A percentile compares a stretch with the other conserved stretches of the same genome.
Evolutionary conservation across 2,329 filamentous ascomycete species (phyloP).

Genomic region (Arthrobotrys conoides): DNA sequence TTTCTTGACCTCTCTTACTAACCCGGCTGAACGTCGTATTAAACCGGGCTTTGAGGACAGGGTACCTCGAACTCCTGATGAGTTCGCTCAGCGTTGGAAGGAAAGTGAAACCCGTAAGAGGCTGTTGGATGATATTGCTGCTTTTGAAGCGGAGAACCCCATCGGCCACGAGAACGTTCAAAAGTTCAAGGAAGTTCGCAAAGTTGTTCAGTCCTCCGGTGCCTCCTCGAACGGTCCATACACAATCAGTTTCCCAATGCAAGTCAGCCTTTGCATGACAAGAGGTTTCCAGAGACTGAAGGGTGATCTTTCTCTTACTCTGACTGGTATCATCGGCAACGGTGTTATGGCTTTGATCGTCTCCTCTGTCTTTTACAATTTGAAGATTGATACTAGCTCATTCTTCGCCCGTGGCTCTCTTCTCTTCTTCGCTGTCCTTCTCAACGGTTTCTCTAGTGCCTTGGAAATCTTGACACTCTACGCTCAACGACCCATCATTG

Average conservation of each 20-base stretch:
- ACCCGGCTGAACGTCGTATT: slow-evolving; percentile 72
- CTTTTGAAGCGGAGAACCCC: slow-evolving; percentile 70
- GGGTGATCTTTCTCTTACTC: slow-evolving; percentile 78
- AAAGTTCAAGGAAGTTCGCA: slow-evolving; percentile 66
- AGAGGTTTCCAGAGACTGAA: slow-evolving; percentile 83
- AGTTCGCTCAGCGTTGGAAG: slow-evolving; percentile 75
- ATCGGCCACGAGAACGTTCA: slow-evolving; percentile 65
- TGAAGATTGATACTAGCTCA: slow-evolving; percentile 75
- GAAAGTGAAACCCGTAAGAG: slow-evolving; percentile 64
- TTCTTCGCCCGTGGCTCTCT: slow-evolving; percentile 85
- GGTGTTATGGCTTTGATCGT: slow-evolving; percentile 83
- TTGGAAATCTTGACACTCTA: slow-evolving; percentile 86
- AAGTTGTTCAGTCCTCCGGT: slow-evolving; percentile 61
- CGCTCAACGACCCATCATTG: slow-evolving; percentile 86
- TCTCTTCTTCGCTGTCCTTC: slow-evolving; percentile 87
- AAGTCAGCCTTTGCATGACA: slow-evolving; percentile 83
- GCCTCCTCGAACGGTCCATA: slow-evolving; percentile 72
- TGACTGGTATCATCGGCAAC: slow-evolving; percentile 80
- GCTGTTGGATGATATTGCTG: slow-evolving; percentile 70
- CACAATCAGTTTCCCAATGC: slow-evolving; percentile 82
- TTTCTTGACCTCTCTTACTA: slow-evolving; percentile 80
- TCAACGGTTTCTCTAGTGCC: slow-evolving; percentile 86
- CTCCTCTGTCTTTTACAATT: slow-evolving; percentile 83
- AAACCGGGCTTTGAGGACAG: slow-evolving; percentile 73
- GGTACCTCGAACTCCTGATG: slow-evolving; percentile 74